phyloP scores from a whole-genome alignment of 305 asterid genomes.

The Fraxinus paxiana region DNA sequence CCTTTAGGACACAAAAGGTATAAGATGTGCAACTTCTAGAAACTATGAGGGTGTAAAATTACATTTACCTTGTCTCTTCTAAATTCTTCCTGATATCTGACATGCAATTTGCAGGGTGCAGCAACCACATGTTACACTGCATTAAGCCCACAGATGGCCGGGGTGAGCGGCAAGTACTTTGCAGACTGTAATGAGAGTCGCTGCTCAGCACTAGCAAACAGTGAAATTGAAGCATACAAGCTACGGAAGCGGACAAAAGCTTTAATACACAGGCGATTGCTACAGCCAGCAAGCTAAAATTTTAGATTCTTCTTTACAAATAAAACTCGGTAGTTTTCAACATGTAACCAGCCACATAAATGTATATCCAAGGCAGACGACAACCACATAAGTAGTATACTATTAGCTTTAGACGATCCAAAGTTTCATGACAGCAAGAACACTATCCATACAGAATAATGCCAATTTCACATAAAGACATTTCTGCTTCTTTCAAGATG shows the following conservation, averaged over 20 bases:
- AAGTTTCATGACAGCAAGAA: constrained; percentile 19
- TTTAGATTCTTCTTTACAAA: background rate
- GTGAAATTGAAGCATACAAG: constrained; percentile 46
- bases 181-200: constrained; percentile 81
- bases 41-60: background rate
- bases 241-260: constrained; percentile 68
- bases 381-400: constrained; percentile 4
- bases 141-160: constrained; percentile 46
- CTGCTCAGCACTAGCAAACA: constrained; percentile 61
- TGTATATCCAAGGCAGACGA: background rate
- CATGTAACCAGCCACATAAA: constrained; percentile 28
- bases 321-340: constrained; percentile 19
- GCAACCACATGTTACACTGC: constrained; percentile 87
- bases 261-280: constrained; percentile 51
- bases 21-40: background rate
- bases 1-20: background rate
- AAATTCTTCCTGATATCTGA: background rate
- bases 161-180: constrained; percentile 69
- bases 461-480: background rate
- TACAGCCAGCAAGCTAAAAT: constrained; percentile 23
- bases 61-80: background rate
- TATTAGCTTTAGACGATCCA: constrained; percentile 18
- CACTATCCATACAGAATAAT: constrained; percentile 12
- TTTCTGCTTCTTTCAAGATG: background rate
- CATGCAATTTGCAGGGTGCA: constrained; percentile 56